Conservation (phyloP, 2,329 filamentous ascomycete species). For the Fusarium veterinarium region DNA sequence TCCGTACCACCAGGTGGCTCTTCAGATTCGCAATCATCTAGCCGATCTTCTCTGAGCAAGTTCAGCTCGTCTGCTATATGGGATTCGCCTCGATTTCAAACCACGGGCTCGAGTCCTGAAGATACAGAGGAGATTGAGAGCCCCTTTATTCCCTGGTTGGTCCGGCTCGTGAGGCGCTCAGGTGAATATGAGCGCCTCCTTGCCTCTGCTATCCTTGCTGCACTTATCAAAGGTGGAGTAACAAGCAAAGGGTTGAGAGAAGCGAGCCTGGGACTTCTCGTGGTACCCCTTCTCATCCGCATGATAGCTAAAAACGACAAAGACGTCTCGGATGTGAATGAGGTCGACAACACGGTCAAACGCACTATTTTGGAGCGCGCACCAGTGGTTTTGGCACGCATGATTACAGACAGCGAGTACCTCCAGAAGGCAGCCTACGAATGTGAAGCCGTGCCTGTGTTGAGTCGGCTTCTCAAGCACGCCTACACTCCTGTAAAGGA, state of each 20-base stretch:
- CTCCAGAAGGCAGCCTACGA: conserved; percentile 88
- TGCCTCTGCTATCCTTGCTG: conserved; percentile 75
- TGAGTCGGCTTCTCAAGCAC: conserved; percentile 62
- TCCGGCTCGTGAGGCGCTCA: conserved; percentile 70
- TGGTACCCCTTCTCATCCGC: conserved; percentile 76
- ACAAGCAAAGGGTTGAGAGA: conserved; percentile 71
- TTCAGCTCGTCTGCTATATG: conserved; percentile 46
- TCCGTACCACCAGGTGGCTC: conserved; percentile 5
- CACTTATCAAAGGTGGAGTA: conserved; percentile 75
- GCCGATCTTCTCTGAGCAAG: conserved; percentile 46
- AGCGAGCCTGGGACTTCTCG: conserved; percentile 71
- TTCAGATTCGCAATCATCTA: conserved; percentile 46
- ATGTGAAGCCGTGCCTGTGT: conserved; percentile 59
- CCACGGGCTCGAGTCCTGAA: conserved; percentile 46
- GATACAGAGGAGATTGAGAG: conserved; percentile 73
- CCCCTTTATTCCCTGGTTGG: conserved; percentile 78
- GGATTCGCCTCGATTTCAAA: conserved; percentile 49
- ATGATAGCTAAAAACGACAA: conserved; percentile 64
- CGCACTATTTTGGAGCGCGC: conserved; percentile 72
- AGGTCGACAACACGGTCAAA: conserved; percentile 51
- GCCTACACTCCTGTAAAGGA: conserved; percentile 61
- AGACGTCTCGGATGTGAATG: conserved; percentile 55
- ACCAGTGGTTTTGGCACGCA: conserved; percentile 78
- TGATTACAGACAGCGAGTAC: conserved; percentile 81
- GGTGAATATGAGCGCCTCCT: conserved; percentile 71